Percentiles rank a stretch among this genome's conserved stretches.
Conservation (phyloP, 225 moss, liverwort and hornwort genomes). For the Physcomitrium patens region DNA sequence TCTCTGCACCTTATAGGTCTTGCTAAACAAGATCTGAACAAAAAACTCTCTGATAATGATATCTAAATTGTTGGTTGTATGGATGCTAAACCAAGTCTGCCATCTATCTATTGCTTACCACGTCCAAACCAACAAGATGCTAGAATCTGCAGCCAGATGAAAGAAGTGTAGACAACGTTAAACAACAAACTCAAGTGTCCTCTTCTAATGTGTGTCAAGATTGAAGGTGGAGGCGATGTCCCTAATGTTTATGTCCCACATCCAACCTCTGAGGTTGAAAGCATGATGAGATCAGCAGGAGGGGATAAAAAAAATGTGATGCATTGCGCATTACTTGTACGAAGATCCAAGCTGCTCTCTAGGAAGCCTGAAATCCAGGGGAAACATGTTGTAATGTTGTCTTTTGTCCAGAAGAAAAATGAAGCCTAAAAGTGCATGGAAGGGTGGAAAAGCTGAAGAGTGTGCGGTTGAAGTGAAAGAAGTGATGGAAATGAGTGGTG, state of each 20-base stretch:
- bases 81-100: background rate
- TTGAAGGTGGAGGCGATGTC: slow-evolving; percentile 6
- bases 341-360: background rate
- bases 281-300: background rate
- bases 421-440: too few relatives aligned
- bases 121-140: background rate
- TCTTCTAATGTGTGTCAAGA: background rate
- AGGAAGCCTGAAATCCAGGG: background rate
- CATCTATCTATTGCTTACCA: background rate
- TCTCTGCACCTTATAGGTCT: background rate
- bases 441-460: background rate
- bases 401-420: too few relatives aligned
- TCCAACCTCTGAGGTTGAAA: background rate
- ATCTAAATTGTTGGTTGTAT: background rate
- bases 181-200: too few relatives aligned
- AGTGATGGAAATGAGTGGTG: background rate
- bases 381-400: background rate
- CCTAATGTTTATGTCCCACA: background rate
- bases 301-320: background rate
- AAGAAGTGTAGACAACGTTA: background rate
- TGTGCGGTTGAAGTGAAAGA: background rate
- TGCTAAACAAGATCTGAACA: background rate
- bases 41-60: background rate
- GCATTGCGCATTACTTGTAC: background rate
- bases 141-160: background rate